These are phyloP conservation scores for Flaveria trinervia DNA, from an alignment of 129 eudicot species.

Conservation along the genomic window DNA sequence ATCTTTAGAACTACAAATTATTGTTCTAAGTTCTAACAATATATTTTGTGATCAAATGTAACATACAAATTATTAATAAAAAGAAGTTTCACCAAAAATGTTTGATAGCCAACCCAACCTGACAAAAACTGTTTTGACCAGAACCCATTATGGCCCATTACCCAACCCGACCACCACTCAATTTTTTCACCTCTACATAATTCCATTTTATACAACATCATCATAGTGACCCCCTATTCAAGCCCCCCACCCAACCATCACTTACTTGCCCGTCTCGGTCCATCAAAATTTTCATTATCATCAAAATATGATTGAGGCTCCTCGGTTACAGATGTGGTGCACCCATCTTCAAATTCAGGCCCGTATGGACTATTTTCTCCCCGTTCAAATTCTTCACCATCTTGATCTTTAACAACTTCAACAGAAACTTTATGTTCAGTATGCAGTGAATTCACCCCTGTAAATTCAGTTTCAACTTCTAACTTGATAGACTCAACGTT, in stretches of 20 bases:
- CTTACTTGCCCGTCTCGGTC: constrained; percentile 47
- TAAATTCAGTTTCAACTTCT: constrained; percentile 20
- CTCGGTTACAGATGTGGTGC: constrained; percentile 28
- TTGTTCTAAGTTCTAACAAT: background rate
- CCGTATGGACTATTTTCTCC: constrained; percentile 31
- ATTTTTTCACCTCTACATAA: too few relatives aligned
- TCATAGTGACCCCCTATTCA: too few relatives aligned
- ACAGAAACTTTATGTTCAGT: constrained; percentile 26
- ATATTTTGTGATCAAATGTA: background rate
- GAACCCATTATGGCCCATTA: background rate
- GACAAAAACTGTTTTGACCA: background rate
- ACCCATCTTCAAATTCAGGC: constrained; percentile 34
- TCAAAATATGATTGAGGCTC: constrained; percentile 34
- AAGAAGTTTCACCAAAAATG: background rate
- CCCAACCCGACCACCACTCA: background rate
- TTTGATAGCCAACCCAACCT: background rate
- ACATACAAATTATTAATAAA: background rate
- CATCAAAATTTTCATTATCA: constrained; percentile 41
- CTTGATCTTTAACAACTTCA: constrained; percentile 20
- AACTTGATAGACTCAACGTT: background rate
- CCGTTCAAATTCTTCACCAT: constrained; percentile 19
- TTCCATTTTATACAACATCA: too few relatives aligned
- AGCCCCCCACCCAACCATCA: too few relatives aligned
- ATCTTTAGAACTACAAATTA: background rate
- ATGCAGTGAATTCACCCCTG: constrained; percentile 13